Conservation (phyloP, 2,329 filamentous ascomycete genomes). For the Parastagonospora nodorum region DNA sequence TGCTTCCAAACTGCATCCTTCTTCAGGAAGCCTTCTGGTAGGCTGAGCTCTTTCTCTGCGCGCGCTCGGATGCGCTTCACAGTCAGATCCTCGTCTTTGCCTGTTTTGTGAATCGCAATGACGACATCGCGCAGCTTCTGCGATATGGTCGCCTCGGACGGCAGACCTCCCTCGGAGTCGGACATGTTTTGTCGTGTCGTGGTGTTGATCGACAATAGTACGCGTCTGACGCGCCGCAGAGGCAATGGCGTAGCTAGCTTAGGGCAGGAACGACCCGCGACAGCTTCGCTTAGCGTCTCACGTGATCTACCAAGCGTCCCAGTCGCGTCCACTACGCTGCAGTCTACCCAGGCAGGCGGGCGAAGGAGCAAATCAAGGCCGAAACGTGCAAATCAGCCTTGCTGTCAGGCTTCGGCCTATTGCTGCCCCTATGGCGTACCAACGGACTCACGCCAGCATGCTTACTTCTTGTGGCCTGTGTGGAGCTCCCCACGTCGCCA, state of each 20-base stretch:
- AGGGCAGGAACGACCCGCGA: too few species aligned
- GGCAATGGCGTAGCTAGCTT: too few species aligned
- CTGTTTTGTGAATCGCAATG: conserved; percentile 45
- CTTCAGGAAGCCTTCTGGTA: conserved; percentile 63
- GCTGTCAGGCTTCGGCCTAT: too few species aligned
- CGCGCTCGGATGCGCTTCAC: conserved; percentile 61
- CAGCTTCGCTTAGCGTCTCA: conserved; percentile 14
- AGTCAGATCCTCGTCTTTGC: conserved; percentile 58
- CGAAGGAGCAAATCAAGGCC: neutral
- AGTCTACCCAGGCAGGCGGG: neutral
- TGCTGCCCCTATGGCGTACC: too few species aligned
- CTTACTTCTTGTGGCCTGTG: conserved; percentile 7
- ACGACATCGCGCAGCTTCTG: conserved; percentile 49
- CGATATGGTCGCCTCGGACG: conserved; percentile 46
- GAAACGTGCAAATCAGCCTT: too few species aligned
- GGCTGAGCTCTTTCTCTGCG: conserved; percentile 57
- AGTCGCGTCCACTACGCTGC: conserved; percentile 9
- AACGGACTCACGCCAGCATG: neutral
- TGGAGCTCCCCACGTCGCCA: conserved; percentile 3
- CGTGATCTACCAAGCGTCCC: conserved; percentile 13
- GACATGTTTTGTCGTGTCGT: conserved; percentile 36
- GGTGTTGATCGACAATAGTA: conserved; percentile 9
- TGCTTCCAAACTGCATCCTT: conserved; percentile 58
- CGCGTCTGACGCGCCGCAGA: neutral
- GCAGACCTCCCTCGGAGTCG: conserved; percentile 32